Base-by-base conservation (phyloP, 495 filamentous ascomycete genomes). In the Hypoxylon fragiforme region DNA sequence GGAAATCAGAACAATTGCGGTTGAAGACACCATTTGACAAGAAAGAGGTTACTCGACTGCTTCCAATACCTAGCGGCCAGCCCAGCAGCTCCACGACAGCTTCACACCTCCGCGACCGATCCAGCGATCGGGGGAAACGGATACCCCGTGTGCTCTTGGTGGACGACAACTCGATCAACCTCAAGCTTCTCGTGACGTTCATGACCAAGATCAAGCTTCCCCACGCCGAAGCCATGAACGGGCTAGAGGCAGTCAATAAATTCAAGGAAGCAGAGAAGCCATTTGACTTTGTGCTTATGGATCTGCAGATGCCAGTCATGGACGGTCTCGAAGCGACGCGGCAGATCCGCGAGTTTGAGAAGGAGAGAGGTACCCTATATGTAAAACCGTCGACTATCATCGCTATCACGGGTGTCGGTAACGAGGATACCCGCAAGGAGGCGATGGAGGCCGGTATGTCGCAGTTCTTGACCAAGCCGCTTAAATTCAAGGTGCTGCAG, bases 101-200 rank as follows among this genome's bases (percentile, higher is more conserved):
- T 8, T 52, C 51, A 8, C 52, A 45, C 12, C 20, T 14, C 24
- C 40, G 52, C 5, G 19, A 51, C 12, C 41, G 41, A 7, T 57
- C 46, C 14, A 26, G 42, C 12, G 14, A 57, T 11, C 9, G 30
- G 7, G 26, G 37, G 3, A 22, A 9, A 3, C 16, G 35, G 14
- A 31, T 30, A 16, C 64, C 55, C 0, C 67, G 68, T 18, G 73
- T 89, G 3, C 77, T 90, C 0, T 77, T 89, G 0, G 87, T 90
- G 0, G 87, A 91, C 50, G 87, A 91, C 60, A 91, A 91, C 63
- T 72, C 77, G 2, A 89, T 91, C 59, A 91, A 91, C 55, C 78
- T 89, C 26, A 84, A 81, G n/a, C 71, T 89, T 0, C 78, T 89
- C 37, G 70, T 81, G 31, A 82, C 82, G 0, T 84, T 84, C 51